phyloP scores from a whole-genome alignment of 495 filamentous ascomycete species.

The Penicillium paradoxum region DNA sequence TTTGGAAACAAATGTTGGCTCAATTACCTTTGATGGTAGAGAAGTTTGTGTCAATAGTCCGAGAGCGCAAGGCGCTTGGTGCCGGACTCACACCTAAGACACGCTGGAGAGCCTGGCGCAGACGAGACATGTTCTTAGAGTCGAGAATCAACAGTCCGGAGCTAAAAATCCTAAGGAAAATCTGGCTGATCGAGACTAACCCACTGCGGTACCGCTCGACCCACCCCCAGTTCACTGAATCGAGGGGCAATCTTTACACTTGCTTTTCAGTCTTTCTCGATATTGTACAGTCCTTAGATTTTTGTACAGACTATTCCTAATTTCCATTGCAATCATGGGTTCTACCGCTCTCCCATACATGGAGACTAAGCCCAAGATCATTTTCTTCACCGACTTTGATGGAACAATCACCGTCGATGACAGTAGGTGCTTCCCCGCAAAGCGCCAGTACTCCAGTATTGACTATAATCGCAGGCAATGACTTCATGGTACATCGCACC shows the following conservation, averaged over 20 bases:
- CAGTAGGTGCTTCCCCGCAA: slow-evolving; percentile 45
- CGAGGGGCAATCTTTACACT: slow-evolving; percentile 13
- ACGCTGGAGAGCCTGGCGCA: slow-evolving; percentile 34
- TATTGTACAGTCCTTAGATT: neutral
- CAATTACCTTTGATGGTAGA: slow-evolving; percentile 36
- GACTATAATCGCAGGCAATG: slow-evolving; percentile 60
- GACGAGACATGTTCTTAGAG: slow-evolving; percentile 33
- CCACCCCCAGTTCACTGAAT: slow-evolving; percentile 10
- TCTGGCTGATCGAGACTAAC: slow-evolving; percentile 10
- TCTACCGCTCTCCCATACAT: slow-evolving; percentile 44
- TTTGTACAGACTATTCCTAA: slow-evolving; percentile 2
- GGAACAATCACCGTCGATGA: slow-evolving; percentile 89
- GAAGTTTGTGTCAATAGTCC: slow-evolving; percentile 41
- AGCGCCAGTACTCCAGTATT: slow-evolving; percentile 8
- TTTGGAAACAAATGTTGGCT: neutral
- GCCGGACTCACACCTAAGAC: slow-evolving; percentile 26
- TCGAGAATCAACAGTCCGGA: neutral
- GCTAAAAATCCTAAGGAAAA: slow-evolving; percentile 17
- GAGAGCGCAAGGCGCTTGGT: slow-evolving; percentile 8
- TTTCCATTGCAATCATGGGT: slow-evolving; percentile 24
- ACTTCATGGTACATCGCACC: slow-evolving; percentile 61
- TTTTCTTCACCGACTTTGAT: slow-evolving; percentile 98
- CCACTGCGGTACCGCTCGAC: slow-evolving; percentile 11
- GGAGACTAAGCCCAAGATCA: slow-evolving; percentile 68
- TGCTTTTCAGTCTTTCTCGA: slow-evolving; percentile 4